phyloP scores from a whole-genome alignment of 371 early-diverging fungal species.

The Mortierella sp. region DNA sequence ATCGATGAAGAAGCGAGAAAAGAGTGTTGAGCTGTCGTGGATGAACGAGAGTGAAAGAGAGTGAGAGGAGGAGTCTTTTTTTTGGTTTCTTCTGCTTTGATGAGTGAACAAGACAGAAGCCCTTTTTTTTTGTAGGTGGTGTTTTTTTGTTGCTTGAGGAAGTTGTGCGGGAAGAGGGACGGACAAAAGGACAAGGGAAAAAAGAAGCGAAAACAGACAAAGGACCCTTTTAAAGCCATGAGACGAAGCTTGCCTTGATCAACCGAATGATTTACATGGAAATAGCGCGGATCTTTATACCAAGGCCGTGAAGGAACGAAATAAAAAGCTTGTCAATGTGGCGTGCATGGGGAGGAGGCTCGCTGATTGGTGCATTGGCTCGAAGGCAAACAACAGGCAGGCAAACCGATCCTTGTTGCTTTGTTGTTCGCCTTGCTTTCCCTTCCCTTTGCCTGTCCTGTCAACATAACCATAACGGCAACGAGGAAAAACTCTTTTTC shows the following conservation, averaged over 20 bases:
- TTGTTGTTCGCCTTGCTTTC: background rate
- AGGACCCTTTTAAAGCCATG: background rate
- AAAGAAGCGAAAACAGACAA: background rate
- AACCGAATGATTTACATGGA: background rate
- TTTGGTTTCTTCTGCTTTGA: constrained; percentile 7
- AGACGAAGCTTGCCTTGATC: background rate
- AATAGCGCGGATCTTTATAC: background rate
- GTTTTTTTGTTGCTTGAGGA: constrained; percentile 8
- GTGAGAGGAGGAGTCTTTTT: constrained; percentile 3
- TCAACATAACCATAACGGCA: background rate
- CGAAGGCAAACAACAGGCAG: background rate
- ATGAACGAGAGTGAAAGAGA: background rate
- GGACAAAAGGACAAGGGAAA: constrained; percentile 10
- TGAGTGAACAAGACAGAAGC: background rate
- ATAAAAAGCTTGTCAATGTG: background rate
- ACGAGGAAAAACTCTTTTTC: background rate
- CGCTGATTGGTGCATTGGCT: background rate
- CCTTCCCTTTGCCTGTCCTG: background rate
- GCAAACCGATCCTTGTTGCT: background rate
- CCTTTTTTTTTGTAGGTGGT: background rate
- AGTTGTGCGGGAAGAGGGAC: constrained; percentile 2
- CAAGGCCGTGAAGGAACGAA: background rate
- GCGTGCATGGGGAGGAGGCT: background rate
- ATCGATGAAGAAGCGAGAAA: background rate
- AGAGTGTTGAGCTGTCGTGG: background rate